These are phyloP conservation scores for Oenanthe javanica DNA, from an alignment of 140 eudicot species.

Conservation along the genomic window DNA sequence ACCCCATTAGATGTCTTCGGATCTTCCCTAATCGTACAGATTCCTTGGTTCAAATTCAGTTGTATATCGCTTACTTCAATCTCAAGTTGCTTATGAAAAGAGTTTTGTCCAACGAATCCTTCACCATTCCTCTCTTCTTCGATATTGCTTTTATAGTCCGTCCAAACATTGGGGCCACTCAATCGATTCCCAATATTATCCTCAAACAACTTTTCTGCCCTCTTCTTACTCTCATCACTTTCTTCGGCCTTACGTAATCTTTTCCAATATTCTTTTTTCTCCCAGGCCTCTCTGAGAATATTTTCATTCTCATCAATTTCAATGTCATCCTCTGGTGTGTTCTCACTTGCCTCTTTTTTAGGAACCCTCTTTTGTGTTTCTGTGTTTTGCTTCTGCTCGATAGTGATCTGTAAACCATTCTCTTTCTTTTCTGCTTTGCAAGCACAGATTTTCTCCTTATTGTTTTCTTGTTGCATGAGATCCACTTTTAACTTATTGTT, in stretches of 20 bases:
- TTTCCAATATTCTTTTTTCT: slow-evolving; percentile 11
- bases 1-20: slow-evolving; percentile 29
- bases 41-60: slow-evolving; percentile 15
- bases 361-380: slow-evolving; percentile 4
- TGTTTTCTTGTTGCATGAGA: slow-evolving; percentile 17
- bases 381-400: slow-evolving; percentile 13
- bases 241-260: slow-evolving; percentile 14
- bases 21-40: slow-evolving; percentile 1
- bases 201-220: slow-evolving; percentile 15
- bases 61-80: slow-evolving; percentile 22
- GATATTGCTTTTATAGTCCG: neutral
- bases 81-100: slow-evolving; percentile 18
- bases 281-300: slow-evolving; percentile 11
- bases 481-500: slow-evolving; percentile 18
- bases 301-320: slow-evolving; percentile 20
- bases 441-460: slow-evolving; percentile 13
- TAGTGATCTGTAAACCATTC: slow-evolving; percentile 8
- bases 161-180: slow-evolving; percentile 13
- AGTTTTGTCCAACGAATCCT: slow-evolving; percentile 13
- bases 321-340: slow-evolving; percentile 17
- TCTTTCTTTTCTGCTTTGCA: slow-evolving; percentile 13
- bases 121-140: slow-evolving; percentile 11
- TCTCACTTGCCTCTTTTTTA: slow-evolving; percentile 18
- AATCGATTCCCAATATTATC: slow-evolving; percentile 19
- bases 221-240: slow-evolving; percentile 26